These are phyloP conservation scores for Dendrocalamus sinicus DNA, from an alignment of 176 grass and related monocot species.

Conservation along the genomic window DNA sequence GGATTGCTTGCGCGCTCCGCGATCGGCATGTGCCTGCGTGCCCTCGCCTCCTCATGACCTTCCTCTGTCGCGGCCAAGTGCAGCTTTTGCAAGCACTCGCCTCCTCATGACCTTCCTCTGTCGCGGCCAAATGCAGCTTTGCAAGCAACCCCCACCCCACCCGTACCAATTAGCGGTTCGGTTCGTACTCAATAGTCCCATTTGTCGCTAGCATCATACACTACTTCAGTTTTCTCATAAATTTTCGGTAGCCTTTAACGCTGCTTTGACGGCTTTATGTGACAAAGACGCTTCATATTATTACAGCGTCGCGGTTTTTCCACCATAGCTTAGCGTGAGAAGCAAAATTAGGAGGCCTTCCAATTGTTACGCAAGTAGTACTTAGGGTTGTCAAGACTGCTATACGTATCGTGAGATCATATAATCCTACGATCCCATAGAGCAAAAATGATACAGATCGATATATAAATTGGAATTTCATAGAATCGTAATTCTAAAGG, in stretches of 20 bases:
- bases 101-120: background rate
- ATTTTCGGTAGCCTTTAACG: background rate
- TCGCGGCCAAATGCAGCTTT: background rate
- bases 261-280: background rate
- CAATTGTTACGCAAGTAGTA: no score
- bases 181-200: background rate
- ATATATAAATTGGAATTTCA: no score
- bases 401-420: no score
- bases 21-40: conserved; percentile 48
- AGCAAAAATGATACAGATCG: no score
- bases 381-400: no score
- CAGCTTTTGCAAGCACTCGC: background rate
- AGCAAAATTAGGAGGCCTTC: no score
- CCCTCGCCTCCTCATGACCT: background rate
- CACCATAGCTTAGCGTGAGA: no score
- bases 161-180: conserved; percentile 8
- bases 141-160: background rate
- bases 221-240: background rate
- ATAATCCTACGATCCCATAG: no score
- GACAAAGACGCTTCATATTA: background rate
- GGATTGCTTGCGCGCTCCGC: conserved; percentile 48
- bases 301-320: no score
- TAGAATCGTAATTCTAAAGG: no score
- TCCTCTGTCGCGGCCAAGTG: background rate
- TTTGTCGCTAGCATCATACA: background rate